These are phyloP conservation scores for Phoma herbarum DNA, from an alignment of 2,329 filamentous ascomycete species.

Conservation along the genomic window DNA sequence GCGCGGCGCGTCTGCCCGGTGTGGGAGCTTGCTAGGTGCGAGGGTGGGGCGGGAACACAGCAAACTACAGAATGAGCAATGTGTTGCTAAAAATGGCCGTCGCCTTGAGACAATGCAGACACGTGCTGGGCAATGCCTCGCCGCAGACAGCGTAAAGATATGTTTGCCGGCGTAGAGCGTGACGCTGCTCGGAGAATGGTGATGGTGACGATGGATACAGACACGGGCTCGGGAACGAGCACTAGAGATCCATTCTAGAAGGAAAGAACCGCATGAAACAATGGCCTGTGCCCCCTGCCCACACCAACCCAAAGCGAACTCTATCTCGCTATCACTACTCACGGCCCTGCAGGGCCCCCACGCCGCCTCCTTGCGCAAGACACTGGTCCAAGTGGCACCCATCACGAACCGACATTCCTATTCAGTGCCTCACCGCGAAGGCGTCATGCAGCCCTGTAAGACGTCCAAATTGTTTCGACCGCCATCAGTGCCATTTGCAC, in stretches of 20 bases:
- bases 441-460: constrained; percentile 11
- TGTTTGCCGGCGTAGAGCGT: not conserved
- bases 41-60: constrained; percentile 21
- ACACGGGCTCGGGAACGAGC: constrained; percentile 21
- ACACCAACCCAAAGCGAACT: constrained; percentile 9
- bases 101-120: constrained; percentile 4
- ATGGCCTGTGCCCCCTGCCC: constrained; percentile 9
- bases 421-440: constrained; percentile 2
- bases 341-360: constrained; percentile 1
- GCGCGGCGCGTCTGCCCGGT: constrained; percentile 19
- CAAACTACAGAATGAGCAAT: constrained; percentile 15
- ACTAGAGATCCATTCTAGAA: constrained; percentile 18
- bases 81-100: constrained; percentile 10
- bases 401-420: not conserved
- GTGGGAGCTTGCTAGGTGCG: constrained; percentile 18
- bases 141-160: not conserved
- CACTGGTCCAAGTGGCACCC: not conserved
- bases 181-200: constrained; percentile 13
- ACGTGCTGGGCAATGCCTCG: constrained; percentile 8
- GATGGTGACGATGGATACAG: constrained; percentile 19
- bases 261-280: constrained; percentile 22
- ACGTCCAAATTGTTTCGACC: constrained; percentile 7
- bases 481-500: constrained; percentile 14
- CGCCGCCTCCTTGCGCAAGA: constrained; percentile 8
- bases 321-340: constrained; percentile 6